Base-by-base conservation (phyloP, 495 filamentous ascomycete genomes). In the Zalerion maritima region DNA sequence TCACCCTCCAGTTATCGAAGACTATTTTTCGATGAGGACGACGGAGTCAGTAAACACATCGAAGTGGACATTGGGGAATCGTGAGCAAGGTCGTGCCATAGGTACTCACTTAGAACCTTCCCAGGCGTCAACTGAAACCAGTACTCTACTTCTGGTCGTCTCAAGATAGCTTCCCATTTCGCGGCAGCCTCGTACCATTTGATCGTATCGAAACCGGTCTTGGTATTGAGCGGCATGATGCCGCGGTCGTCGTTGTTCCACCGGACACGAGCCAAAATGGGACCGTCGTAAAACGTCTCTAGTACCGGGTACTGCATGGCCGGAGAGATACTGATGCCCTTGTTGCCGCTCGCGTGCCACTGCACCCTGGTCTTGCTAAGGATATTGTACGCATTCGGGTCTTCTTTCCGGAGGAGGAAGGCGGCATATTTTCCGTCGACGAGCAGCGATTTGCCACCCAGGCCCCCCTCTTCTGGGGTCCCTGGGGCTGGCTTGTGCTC, bases 191-290 rank as follows among this genome's bases (percentile, higher is more conserved):
- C 47, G 47, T 94, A 94, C 79, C 86, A 96, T 29, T 52, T 46
- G 34, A 58, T 57, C 17, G 48, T 38, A 8, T 54, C 51, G 14
- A 40, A 31, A 6, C 17, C 25, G 8, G 21, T 8, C 4, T 30
- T 15, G 8, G 23, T 25, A 6, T 34, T 40, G 8, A 52, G 40
- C 2, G 66, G 57, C 21, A 82, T 57, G 5, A 66, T 64, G 2
- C 77, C 79, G 16, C 87, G 60, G 52, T 94, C 87, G 35, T 81
- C 78, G 31, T 84, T 83, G 43, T 96, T 96, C 87, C 87, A 96
- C 29, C 87, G 64, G 4, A 94, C 60, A 35, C 81, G 75, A 21
- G 69, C 51, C 26, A 87, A 43, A 20, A 46, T 42, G 0, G 50
- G 43, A 0, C 42, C 43, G 21, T 68, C 60, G 18, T 65, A 46